Evolutionary conservation across 225 moss, liverwort and hornwort species (phyloP).

Genomic region (Straminergon stramineum): DNA sequence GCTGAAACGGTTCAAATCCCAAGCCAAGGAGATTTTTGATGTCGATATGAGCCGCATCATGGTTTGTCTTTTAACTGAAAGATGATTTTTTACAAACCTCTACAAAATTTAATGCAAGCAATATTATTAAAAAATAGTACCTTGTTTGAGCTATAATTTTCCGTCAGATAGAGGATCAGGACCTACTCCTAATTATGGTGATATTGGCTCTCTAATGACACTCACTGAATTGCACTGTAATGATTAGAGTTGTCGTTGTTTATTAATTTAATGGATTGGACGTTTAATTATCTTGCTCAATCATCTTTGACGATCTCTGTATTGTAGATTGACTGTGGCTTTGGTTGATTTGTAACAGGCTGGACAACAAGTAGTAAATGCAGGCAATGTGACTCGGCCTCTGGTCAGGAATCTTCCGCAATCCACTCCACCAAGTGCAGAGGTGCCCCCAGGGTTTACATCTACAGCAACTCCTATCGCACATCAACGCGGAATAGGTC

Average conservation of each 20-base stretch:
- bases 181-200: not conserved
- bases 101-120: not conserved
- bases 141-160: not conserved
- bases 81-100: not conserved
- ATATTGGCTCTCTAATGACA: not conserved
- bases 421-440: constrained; percentile 33
- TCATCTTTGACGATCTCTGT: not conserved
- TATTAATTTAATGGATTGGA: not conserved
- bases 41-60: constrained; percentile 82
- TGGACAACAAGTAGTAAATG: constrained; percentile 66
- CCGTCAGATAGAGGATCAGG: not conserved
- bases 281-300: not conserved
- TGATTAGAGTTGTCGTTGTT: not conserved
- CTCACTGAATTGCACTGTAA: not conserved
- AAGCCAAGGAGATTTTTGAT: constrained; percentile 80
- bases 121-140: not conserved
- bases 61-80: constrained; percentile 26
- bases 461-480: constrained; percentile 2
- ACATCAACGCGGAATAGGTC: constrained; percentile 61
- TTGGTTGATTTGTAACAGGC: constrained; percentile 34
- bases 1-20: constrained; percentile 70
- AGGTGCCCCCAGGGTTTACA: constrained; percentile 82
- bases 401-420: constrained; percentile 29
- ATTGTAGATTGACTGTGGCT: not conserved
- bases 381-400: constrained; percentile 25